Conservation (phyloP, 1,284 basidiomycete genomes). For the Cryptococcus hybrid region DNA sequence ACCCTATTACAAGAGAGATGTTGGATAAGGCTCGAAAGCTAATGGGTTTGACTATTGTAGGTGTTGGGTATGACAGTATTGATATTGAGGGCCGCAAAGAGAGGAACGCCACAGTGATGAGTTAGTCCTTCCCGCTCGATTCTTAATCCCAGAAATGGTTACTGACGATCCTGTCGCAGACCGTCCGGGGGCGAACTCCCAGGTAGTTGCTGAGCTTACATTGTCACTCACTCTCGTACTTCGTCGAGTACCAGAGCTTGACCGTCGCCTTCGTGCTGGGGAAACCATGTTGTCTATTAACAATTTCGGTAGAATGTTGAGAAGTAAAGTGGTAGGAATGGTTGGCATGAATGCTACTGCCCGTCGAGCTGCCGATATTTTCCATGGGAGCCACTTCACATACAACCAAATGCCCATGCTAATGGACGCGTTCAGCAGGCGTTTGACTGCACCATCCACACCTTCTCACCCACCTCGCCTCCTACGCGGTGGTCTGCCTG, state of each 20-base stretch:
- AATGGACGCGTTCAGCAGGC: conserved; percentile 9
- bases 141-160: background rate
- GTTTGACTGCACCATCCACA: conserved; percentile 12
- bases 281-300: conserved; percentile 58
- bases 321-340: conserved; percentile 49
- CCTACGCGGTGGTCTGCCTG: conserved; percentile 33
- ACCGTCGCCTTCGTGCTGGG: conserved; percentile 55
- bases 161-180: conserved; percentile 2
- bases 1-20: conserved; percentile 10
- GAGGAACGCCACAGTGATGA: conserved; percentile 59
- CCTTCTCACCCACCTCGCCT: conserved; percentile 17
- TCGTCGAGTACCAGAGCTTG: conserved; percentile 57
- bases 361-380: conserved; percentile 12
- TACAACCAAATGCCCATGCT: too few relatives aligned
- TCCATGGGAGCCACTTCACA: conserved; percentile 8
- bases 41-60: conserved; percentile 31
- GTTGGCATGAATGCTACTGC: conserved; percentile 50
- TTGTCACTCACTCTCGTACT: conserved; percentile 59
- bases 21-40: conserved; percentile 37
- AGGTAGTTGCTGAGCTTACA: conserved; percentile 57
- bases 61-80: conserved; percentile 38
- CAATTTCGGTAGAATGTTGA: conserved; percentile 43
- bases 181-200: conserved; percentile 29
- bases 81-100: conserved; percentile 50
- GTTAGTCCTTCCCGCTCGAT: background rate